Evolutionary conservation across 176 grass and related monocot species (phyloP).

Genomic region (Themeda triandra): DNA sequence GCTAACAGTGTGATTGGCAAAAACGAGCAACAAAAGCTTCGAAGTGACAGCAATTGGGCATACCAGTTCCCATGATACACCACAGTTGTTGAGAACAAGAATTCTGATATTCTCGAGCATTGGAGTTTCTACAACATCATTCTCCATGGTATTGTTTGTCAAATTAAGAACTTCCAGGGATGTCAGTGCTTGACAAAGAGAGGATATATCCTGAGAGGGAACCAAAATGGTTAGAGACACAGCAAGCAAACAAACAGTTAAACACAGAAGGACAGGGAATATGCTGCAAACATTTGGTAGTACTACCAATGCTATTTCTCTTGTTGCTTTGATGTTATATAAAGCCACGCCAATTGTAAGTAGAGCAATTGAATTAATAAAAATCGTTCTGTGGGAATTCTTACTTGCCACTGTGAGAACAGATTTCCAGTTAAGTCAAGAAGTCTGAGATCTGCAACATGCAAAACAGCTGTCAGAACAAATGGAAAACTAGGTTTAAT

Average conservation of each 20-base stretch:
- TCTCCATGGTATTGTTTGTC: constrained; percentile 82
- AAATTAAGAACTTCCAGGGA: constrained; percentile 84
- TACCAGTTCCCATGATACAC: constrained; percentile 81
- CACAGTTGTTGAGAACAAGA: constrained; percentile 85
- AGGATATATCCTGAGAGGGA: constrained; percentile 63
- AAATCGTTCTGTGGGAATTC: neutral
- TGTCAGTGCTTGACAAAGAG: constrained; percentile 75
- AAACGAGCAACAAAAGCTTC: neutral
- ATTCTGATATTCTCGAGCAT: constrained; percentile 50
- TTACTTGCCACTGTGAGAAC: constrained; percentile 83
- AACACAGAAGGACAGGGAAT: neutral
- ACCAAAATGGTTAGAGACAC: constrained; percentile 6
- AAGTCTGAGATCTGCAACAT: constrained; percentile 75
- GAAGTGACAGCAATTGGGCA: neutral
- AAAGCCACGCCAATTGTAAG: neutral
- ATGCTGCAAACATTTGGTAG: neutral
- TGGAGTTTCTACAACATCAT: constrained; percentile 43
- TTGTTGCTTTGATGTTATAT: neutral
- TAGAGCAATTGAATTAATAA: neutral
- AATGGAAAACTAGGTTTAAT: neutral
- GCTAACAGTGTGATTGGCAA: constrained; percentile 1
- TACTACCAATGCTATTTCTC: neutral
- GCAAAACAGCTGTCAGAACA: constrained; percentile 9
- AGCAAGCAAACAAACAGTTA: neutral
- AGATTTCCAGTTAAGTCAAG: constrained; percentile 98